Evolutionary conservation across 768 basidiomycete species (phyloP).

Genomic region (Scleroderma citrinum): DNA sequence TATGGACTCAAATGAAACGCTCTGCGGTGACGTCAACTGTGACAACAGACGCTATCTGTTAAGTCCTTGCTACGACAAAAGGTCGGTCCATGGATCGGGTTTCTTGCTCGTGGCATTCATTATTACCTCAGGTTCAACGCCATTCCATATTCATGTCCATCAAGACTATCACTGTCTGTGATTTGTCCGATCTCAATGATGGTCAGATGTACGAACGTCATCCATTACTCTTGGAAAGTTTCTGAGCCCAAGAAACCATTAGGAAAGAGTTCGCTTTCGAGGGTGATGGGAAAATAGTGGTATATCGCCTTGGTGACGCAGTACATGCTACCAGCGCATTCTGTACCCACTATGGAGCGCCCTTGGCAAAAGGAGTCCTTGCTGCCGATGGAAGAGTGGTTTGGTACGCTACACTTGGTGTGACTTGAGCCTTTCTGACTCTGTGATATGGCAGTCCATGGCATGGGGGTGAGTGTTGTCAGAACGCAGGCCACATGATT

Average conservation of each 20-base stretch:
- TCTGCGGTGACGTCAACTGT: neutral
- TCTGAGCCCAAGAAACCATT: neutral
- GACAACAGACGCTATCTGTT: neutral
- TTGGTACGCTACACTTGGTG: slow-evolving; percentile 43
- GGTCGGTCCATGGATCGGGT: neutral
- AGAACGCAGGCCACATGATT: neutral
- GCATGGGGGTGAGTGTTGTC: slow-evolving; percentile 63
- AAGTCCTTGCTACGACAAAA: neutral
- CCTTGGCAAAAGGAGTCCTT: slow-evolving; percentile 76
- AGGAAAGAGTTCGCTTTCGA: slow-evolving; percentile 85
- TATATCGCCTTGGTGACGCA: slow-evolving; percentile 70
- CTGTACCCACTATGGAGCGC: slow-evolving; percentile 92
- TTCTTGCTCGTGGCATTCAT: neutral
- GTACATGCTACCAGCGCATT: slow-evolving; percentile 75
- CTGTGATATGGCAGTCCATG: slow-evolving; percentile 54
- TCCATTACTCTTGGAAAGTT: neutral
- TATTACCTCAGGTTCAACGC: neutral
- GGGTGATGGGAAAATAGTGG: slow-evolving; percentile 66
- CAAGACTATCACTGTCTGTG: slow-evolving; percentile 47
- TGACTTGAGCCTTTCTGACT: neutral
- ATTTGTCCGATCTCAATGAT: slow-evolving; percentile 43
- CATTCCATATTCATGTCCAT: slow-evolving; percentile 15
- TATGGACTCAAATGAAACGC: no score
- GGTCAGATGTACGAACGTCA: slow-evolving; percentile 43
- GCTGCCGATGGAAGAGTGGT: slow-evolving; percentile 73